A percentile compares a stretch with the other conserved stretches of the same genome.
These are phyloP conservation scores for Canavalia gladiata DNA, from an alignment of 306 rosid genomes.

Conservation along the genomic window DNA sequence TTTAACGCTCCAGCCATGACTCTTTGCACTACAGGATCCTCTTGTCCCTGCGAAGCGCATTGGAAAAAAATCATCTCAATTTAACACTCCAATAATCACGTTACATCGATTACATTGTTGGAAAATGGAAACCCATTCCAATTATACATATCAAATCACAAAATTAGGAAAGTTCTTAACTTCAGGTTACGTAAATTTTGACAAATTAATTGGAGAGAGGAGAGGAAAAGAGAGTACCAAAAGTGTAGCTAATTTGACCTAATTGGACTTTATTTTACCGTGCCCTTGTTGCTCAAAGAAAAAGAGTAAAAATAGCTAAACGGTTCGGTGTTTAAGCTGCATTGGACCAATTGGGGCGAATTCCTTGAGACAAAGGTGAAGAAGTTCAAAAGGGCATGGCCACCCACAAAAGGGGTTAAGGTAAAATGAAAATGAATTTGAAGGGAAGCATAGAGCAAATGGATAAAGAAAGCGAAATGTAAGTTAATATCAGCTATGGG, in stretches of 20 bases:
- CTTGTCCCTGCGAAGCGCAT: constrained; percentile 22
- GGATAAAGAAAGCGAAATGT: constrained; percentile 61
- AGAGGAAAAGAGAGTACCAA: constrained; percentile 26
- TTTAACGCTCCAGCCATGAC: constrained; percentile 59
- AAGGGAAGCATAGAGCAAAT: constrained; percentile 9
- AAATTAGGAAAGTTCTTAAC: neutral
- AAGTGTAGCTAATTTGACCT: constrained; percentile 5
- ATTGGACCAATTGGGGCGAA: constrained; percentile 1
- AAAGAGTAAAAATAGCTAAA: constrained; percentile 31
- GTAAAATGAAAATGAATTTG: constrained; percentile 36
- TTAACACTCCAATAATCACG: neutral
- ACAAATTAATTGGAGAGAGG: neutral
- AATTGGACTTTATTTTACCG: constrained; percentile 16
- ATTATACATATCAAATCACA: neutral
- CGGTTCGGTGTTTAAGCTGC: neutral
- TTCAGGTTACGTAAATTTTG: neutral
- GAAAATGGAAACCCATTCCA: constrained; percentile 4
- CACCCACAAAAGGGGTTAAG: neutral
- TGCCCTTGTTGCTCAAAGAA: neutral
- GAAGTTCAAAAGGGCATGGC: neutral
- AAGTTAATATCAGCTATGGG: constrained; percentile 32
- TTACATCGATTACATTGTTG: neutral
- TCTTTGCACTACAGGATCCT: constrained; percentile 11
- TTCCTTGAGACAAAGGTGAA: neutral
- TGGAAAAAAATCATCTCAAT: neutral